Percentiles rank a stretch among this genome's conserved stretches.
Conservation (phyloP, 306 rosid genomes). For the Quercus berberidifolia region DNA sequence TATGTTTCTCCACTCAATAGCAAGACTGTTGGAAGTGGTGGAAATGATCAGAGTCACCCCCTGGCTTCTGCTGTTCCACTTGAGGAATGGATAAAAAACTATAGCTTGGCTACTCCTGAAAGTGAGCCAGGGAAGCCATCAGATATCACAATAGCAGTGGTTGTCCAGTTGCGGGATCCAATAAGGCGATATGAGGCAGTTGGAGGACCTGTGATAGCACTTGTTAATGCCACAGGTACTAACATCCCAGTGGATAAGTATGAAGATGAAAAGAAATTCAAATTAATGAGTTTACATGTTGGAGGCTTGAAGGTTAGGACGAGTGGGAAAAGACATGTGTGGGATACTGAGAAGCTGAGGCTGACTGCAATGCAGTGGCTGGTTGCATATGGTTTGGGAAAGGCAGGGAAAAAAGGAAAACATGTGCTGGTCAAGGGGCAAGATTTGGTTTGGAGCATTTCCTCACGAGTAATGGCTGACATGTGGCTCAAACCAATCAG, state of each 20-base stretch:
- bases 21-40: conserved; percentile 24
- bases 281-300: conserved; percentile 60
- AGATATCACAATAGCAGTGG: conserved; percentile 47
- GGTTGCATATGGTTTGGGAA: conserved; percentile 72
- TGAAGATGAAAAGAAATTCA: conserved; percentile 55
- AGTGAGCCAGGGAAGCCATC: conserved; percentile 4
- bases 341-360: conserved; percentile 76
- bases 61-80: conserved; percentile 57
- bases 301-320: conserved; percentile 76
- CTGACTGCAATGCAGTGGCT: conserved; percentile 94
- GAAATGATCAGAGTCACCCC: conserved; percentile 35
- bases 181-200: conserved; percentile 71
- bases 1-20: conserved; percentile 60
- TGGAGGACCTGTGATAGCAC: conserved; percentile 76
- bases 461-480: conserved; percentile 82
- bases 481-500: conserved; percentile 96
- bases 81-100: conserved; percentile 64
- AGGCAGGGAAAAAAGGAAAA: conserved; percentile 70
- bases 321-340: conserved; percentile 44
- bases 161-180: conserved; percentile 76
- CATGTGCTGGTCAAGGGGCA: conserved; percentile 40
- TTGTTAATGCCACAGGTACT: conserved; percentile 45
- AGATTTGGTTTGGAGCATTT: conserved; percentile 84
- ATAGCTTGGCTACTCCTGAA: conserved; percentile 21
- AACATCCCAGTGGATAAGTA: conserved; percentile 17